A percentile compares a stretch with the other conserved stretches of the same genome.
Evolutionary conservation across 1,139 yeast species (phyloP).

Genomic region (Suhomyces atakaporum): DNA sequence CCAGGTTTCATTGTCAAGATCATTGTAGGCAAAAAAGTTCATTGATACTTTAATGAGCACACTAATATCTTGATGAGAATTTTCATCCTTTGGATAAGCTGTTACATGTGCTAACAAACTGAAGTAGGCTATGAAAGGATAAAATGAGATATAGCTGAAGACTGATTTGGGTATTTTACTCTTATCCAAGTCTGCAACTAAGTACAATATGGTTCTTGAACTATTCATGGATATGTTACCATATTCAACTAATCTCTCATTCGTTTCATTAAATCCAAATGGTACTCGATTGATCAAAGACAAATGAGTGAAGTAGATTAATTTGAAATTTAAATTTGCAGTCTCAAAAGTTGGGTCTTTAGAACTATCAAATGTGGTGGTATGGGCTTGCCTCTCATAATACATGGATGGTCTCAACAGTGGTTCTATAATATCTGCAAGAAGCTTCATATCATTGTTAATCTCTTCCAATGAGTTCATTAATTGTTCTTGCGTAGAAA

Average conservation of each 20-base stretch:
- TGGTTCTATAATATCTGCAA: slow-evolving; percentile 23
- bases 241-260: slow-evolving; percentile 8
- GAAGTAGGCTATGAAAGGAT: slow-evolving; percentile 24
- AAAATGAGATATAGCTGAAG: slow-evolving; percentile 33
- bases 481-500: slow-evolving; percentile 9
- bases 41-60: slow-evolving; percentile 17
- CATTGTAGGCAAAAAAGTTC: slow-evolving; percentile 17
- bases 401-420: slow-evolving; percentile 19
- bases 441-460: slow-evolving; percentile 20
- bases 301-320: slow-evolving; percentile 15
- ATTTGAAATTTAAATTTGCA: slow-evolving; percentile 12
- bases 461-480: slow-evolving; percentile 12
- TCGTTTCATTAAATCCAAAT: slow-evolving; percentile 8
- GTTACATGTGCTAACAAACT: slow-evolving; percentile 10
- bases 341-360: slow-evolving; percentile 6
- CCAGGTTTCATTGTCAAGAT: slow-evolving; percentile 11
- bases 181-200: slow-evolving; percentile 11
- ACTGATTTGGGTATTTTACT: slow-evolving; percentile 24
- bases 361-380: slow-evolving; percentile 1
- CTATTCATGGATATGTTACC: slow-evolving; percentile 15
- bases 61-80: slow-evolving; percentile 16
- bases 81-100: slow-evolving; percentile 7
- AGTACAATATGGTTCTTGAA: slow-evolving; percentile 14
- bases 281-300: slow-evolving; percentile 17
- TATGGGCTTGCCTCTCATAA: neutral